Evolutionary conservation across 2,329 filamentous ascomycete genomes (phyloP).

Genomic region (Diaporthe ilicicola): DNA sequence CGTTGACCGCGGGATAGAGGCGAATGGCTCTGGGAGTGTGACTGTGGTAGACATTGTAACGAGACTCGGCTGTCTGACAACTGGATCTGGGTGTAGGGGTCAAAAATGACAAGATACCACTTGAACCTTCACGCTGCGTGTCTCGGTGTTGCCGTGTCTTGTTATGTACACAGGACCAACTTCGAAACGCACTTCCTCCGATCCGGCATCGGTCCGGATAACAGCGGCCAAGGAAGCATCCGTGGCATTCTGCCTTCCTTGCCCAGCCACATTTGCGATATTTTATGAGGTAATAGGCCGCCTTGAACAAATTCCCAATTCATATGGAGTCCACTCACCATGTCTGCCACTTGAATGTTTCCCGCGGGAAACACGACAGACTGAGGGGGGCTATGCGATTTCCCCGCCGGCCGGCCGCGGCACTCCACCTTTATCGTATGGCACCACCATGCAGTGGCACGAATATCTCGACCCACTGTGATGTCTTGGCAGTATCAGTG

Average conservation of each 20-base stretch:
- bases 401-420: not conserved
- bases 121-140: not conserved
- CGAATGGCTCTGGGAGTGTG: conserved; percentile 67
- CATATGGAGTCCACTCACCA: not conserved
- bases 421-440: conserved; percentile 26
- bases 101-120: too few relatives aligned
- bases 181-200: not conserved
- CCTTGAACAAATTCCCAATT: not conserved
- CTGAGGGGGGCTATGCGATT: not conserved
- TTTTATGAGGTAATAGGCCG: not conserved
- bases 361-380: not conserved
- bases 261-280: not conserved
- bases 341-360: not conserved
- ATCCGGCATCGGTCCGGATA: conserved; percentile 34
- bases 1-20: conserved; percentile 66
- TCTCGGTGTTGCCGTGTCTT: not conserved
- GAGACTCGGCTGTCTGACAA: not conserved
- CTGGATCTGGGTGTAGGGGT: not conserved
- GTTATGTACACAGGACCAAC: not conserved
- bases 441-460: not conserved
- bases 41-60: conserved; percentile 38
- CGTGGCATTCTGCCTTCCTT: not conserved
- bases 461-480: conserved; percentile 9
- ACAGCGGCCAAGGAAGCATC: not conserved
- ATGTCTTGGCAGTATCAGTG: not conserved